Evolutionary conservation across 2,329 filamentous ascomycete species (phyloP).

Genomic region (Epichloe gansuensis): DNA sequence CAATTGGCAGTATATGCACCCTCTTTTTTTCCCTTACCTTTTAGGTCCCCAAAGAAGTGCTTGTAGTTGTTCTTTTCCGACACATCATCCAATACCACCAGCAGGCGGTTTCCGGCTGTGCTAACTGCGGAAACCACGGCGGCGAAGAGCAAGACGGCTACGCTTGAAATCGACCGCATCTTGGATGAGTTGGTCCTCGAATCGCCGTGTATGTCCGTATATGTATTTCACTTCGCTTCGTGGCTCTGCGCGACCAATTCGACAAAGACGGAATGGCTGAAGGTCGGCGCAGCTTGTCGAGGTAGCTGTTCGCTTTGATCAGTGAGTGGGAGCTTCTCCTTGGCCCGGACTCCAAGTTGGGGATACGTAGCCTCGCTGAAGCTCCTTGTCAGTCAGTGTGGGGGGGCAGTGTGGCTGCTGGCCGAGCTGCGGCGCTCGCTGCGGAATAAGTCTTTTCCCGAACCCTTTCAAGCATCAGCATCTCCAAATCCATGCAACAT

Average conservation of each 20-base stretch:
- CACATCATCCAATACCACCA: conserved; percentile 77
- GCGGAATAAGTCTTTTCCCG: conserved; percentile 5
- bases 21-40: conserved; percentile 35
- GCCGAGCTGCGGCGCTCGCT: neutral
- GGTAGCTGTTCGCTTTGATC: conserved; percentile 8
- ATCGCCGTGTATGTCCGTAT: neutral
- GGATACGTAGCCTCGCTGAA: conserved; percentile 25
- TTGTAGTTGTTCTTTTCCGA: conserved; percentile 74
- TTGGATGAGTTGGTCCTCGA: conserved; percentile 1
- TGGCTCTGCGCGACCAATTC: neutral
- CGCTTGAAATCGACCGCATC: conserved; percentile 66
- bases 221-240: neutral
- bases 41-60: conserved; percentile 63
- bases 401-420: neutral
- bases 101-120: conserved; percentile 63
- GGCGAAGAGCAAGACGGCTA: conserved; percentile 54
- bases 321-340: conserved; percentile 1
- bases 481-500: neutral
- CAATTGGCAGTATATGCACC: neutral
- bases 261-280: neutral
- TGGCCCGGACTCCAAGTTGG: conserved; percentile 11
- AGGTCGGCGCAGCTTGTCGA: neutral
- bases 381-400: conserved; percentile 3
- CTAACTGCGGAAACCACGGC: conserved; percentile 64
- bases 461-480: neutral